phyloP scores from a whole-genome alignment of 2,329 filamentous ascomycete genomes.

The Triangularia setosa region DNA sequence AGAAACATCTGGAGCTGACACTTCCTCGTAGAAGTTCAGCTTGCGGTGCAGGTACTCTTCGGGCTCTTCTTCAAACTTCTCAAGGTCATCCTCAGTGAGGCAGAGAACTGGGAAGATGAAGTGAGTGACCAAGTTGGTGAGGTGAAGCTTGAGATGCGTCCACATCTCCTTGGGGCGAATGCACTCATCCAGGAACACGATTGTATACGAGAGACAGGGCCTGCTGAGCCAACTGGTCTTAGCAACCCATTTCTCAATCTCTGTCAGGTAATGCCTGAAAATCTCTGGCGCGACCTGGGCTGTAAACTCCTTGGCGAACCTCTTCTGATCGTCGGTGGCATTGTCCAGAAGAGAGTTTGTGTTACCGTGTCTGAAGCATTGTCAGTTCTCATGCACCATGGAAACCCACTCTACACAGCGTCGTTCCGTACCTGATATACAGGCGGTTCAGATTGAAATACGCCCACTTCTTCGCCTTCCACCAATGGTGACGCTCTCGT shows the following conservation, averaged over 20 bases:
- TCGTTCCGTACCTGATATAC: slow-evolving; percentile 67
- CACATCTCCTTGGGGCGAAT: slow-evolving; percentile 97
- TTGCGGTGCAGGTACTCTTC: slow-evolving; percentile 97
- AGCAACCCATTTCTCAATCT: slow-evolving; percentile 96
- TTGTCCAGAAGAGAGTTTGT: slow-evolving; percentile 72
- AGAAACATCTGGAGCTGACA: slow-evolving; percentile 89
- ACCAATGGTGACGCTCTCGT: slow-evolving; percentile 94
- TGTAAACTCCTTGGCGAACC: slow-evolving; percentile 88
- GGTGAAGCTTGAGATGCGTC: slow-evolving; percentile 86
- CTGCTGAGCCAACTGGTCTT: slow-evolving; percentile 95
- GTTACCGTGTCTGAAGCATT: slow-evolving; percentile 75
- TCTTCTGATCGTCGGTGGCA: slow-evolving; percentile 64
- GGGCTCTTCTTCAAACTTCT: slow-evolving; percentile 90
- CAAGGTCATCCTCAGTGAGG: slow-evolving; percentile 84
- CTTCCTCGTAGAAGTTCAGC: slow-evolving; percentile 96
- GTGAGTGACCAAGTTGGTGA: slow-evolving; percentile 89
- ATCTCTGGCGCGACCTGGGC: slow-evolving; percentile 92
- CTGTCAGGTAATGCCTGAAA: slow-evolving; percentile 85
- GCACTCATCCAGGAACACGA: slow-evolving; percentile 95
- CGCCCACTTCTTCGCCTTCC: slow-evolving; percentile 99
- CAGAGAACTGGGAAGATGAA: slow-evolving; percentile 95
- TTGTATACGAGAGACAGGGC: slow-evolving; percentile 85
- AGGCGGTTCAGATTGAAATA: slow-evolving; percentile 96
- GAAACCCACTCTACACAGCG: slow-evolving; percentile 27
- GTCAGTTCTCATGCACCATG: neutral